Evolutionary conservation across 2,329 filamentous ascomycete species (phyloP).

Genomic region (Fusarium nisikadoi): DNA sequence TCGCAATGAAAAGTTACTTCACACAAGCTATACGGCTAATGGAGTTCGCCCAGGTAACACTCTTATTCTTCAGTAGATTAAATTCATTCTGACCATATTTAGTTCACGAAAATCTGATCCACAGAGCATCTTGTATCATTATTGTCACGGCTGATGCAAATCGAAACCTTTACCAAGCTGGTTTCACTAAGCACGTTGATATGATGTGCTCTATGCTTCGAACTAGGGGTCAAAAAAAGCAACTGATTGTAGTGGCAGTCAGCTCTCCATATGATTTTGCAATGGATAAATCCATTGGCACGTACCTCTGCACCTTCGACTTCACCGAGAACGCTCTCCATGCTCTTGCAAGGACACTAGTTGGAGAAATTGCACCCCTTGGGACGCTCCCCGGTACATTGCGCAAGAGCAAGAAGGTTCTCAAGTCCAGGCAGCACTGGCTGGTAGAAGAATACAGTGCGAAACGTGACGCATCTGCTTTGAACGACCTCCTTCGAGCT

Average conservation of each 20-base stretch:
- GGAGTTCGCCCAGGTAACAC: constrained; percentile 78
- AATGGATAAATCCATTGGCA: constrained; percentile 88
- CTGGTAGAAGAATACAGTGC: constrained; percentile 89
- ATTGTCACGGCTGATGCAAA: constrained; percentile 95
- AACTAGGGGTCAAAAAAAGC: constrained; percentile 83
- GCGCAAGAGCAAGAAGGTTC: constrained; percentile 85
- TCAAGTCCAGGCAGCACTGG: constrained; percentile 94
- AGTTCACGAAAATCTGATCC: constrained; percentile 92
- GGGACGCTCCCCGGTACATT: constrained; percentile 77
- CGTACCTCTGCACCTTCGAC: constrained; percentile 95
- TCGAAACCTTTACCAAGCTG: constrained; percentile 90
- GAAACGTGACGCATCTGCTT: constrained; percentile 76
- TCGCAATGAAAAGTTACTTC: constrained; percentile 84
- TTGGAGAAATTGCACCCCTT: constrained; percentile 74
- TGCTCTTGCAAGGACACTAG: constrained; percentile 83
- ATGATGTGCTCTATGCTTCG: constrained; percentile 92
- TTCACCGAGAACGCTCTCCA: constrained; percentile 93
- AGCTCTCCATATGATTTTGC: constrained; percentile 98
- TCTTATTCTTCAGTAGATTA: neutral
- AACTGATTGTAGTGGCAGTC: constrained; percentile 88
- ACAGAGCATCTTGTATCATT: constrained; percentile 86
- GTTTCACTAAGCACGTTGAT: constrained; percentile 94
- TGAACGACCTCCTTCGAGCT: constrained; percentile 79
- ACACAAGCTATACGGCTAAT: constrained; percentile 95
- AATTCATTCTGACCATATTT: constrained; percentile 1